These are phyloP conservation scores for Kluyveromyces nonfermentans DNA, from an alignment of 805 yeast genomes.

Conservation along the genomic window DNA sequence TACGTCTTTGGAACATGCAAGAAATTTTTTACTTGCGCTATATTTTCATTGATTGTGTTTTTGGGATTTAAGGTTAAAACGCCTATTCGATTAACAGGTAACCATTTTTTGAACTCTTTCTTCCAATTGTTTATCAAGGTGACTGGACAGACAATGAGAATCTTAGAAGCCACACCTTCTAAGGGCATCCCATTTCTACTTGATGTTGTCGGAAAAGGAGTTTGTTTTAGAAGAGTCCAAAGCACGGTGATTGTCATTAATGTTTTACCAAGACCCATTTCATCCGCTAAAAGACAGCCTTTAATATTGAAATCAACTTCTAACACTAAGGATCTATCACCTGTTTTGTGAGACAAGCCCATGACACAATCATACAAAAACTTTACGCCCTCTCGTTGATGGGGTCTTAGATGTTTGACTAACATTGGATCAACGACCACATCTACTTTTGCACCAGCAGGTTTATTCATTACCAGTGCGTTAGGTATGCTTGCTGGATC, in stretches of 20 bases:
- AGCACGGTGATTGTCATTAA: conserved; percentile 73
- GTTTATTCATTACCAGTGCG: conserved; percentile 36
- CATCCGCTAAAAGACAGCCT: conserved; percentile 90
- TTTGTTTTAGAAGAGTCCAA: conserved; percentile 73
- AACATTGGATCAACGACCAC: conserved; percentile 56
- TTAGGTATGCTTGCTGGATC: conserved; percentile 28
- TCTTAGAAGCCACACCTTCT: conserved; percentile 39
- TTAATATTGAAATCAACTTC: conserved; percentile 23
- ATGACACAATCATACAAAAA: conserved; percentile 77
- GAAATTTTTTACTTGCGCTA: conserved; percentile 48
- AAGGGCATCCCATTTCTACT: conserved; percentile 29
- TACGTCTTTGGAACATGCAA: conserved; percentile 56
- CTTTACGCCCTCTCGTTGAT: conserved; percentile 75
- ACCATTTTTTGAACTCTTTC: conserved; percentile 83
- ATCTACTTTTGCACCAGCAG: conserved; percentile 27
- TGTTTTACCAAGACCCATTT: conserved; percentile 94
- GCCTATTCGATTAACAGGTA: conserved; percentile 53
- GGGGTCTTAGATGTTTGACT: conserved; percentile 54
- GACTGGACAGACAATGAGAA: conserved; percentile 84
- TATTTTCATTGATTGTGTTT: conserved; percentile 44
- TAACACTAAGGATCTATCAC: conserved; percentile 9
- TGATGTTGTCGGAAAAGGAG: conserved; percentile 35
- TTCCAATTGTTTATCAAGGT: conserved; percentile 84
- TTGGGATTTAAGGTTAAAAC: conserved; percentile 50
- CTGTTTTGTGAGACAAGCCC: conserved; percentile 40